phyloP scores from a whole-genome alignment of 805 yeast genomes.

The Saturnispora saitoi region DNA sequence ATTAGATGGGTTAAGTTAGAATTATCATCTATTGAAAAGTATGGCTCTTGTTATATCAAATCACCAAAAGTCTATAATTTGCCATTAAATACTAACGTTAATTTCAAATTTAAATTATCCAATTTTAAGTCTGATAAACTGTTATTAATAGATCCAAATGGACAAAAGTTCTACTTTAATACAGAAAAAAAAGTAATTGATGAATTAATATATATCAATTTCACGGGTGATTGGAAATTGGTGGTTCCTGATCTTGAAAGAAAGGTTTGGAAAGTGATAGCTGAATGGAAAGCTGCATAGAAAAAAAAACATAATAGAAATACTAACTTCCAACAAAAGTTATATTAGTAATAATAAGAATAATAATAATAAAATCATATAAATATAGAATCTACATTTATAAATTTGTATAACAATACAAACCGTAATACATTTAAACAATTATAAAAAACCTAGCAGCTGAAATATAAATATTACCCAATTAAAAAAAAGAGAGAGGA shows the following conservation, averaged over 20 bases:
- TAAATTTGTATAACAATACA: not conserved
- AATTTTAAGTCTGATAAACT: slow-evolving; percentile 3
- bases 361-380: slow-evolving; percentile 1
- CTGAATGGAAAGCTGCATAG: slow-evolving; percentile 62
- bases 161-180: slow-evolving; percentile 55
- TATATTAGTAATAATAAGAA: slow-evolving; percentile 2
- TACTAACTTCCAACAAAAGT: not conserved
- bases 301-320: not conserved
- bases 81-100: slow-evolving; percentile 19
- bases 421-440: not conserved
- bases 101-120: slow-evolving; percentile 4
- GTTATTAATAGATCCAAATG: slow-evolving; percentile 70
- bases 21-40: slow-evolving; percentile 4
- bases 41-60: slow-evolving; percentile 61
- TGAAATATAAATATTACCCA: not conserved
- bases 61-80: slow-evolving; percentile 76
- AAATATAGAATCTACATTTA: not conserved
- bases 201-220: slow-evolving; percentile 51
- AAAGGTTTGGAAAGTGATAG: slow-evolving; percentile 77
- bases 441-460: not conserved
- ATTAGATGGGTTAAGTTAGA: slow-evolving; percentile 54
- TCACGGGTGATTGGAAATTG: slow-evolving; percentile 77
- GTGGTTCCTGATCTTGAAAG: slow-evolving; percentile 72
- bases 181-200: slow-evolving; percentile 50
- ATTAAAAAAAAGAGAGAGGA: not conserved